These are phyloP conservation scores for Colletotrichum sp. DNA, from an alignment of 2,329 filamentous ascomycete genomes.

Conservation along the genomic window DNA sequence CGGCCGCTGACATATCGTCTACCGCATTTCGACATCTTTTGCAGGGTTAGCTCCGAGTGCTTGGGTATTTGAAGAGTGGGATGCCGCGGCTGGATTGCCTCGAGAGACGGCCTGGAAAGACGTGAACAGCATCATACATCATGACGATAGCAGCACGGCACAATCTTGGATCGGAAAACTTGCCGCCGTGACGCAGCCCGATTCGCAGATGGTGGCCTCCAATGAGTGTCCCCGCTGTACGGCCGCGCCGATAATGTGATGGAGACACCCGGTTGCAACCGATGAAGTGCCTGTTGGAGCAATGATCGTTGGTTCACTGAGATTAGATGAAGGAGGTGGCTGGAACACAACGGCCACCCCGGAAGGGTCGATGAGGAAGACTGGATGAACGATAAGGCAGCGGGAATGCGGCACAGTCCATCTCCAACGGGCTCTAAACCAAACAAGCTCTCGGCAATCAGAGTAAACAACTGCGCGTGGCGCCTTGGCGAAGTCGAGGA, in stretches of 20 bases:
- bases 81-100: background rate
- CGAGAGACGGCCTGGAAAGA: background rate
- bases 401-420: background rate
- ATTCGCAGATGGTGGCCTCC: background rate
- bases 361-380: background rate
- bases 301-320: background rate
- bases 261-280: background rate
- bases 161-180: background rate
- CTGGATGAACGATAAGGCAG: background rate
- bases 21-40: background rate
- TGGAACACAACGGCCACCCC: background rate
- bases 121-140: background rate
- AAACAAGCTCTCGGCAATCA: background rate
- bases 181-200: background rate
- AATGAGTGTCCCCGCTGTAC: background rate
- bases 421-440: background rate
- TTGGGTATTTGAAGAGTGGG: background rate
- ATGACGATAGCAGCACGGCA: background rate
- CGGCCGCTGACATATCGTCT: background rate
- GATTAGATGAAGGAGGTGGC: background rate
- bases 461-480: background rate
- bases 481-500: background rate
- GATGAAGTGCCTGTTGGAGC: background rate
- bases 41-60: background rate
- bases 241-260: background rate